Evolutionary conservation across 768 basidiomycete genomes (phyloP).

Genomic region (Suillus cothurnatus): DNA sequence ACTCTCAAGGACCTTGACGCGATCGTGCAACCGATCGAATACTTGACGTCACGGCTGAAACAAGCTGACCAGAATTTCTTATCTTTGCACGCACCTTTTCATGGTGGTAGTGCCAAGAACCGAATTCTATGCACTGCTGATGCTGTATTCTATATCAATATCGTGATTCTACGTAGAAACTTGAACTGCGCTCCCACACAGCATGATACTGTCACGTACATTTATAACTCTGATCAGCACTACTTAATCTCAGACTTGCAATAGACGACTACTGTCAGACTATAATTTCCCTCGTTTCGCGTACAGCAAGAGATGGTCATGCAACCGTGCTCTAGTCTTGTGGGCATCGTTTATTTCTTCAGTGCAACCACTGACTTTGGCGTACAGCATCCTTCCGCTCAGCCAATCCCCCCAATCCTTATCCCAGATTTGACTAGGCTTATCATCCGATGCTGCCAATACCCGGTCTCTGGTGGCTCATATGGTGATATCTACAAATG

Average conservation of each 20-base stretch:
- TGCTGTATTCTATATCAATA: background rate
- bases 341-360: conserved; percentile 52
- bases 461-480: background rate
- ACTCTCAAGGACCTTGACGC: no score
- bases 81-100: no score
- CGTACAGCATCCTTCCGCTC: conserved; percentile 36
- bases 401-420: conserved; percentile 15
- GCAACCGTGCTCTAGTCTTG: no score
- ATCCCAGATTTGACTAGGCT: background rate
- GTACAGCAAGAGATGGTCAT: conserved; percentile 34
- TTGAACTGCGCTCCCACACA: background rate
- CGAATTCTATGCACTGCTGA: no score
- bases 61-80: no score
- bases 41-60: no score
- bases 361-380: conserved; percentile 42
- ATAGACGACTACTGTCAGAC: conserved; percentile 12
- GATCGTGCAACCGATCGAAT: no score
- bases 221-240: background rate
- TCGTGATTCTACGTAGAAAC: background rate
- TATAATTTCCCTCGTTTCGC: conserved; percentile 39
- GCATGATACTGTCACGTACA: background rate
- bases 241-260: conserved; percentile 20
- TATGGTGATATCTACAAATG: conserved; percentile 3
- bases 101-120: no score
- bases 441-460: background rate